These are phyloP conservation scores for Beauveria scarabaeidicola DNA, from an alignment of 2,329 filamentous ascomycete genomes.

Conservation along the genomic window DNA sequence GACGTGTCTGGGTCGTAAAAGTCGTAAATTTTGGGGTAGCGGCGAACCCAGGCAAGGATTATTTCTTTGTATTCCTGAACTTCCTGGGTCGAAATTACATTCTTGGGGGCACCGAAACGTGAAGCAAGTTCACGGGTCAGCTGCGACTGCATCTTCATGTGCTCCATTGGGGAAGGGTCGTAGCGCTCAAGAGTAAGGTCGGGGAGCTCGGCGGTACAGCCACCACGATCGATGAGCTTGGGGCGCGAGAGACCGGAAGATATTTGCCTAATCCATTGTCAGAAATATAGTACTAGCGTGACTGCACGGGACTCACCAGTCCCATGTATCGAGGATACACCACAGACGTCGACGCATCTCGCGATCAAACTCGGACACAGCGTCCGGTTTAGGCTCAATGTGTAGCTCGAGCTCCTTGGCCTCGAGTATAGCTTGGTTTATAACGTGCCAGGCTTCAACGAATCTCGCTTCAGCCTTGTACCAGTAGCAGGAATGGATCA, in stretches of 20 bases:
- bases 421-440: slow-evolving; percentile 24
- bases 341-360: slow-evolving; percentile 25
- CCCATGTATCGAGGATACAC: slow-evolving; percentile 26
- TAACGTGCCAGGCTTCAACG: slow-evolving; percentile 23
- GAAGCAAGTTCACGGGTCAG: slow-evolving; percentile 18
- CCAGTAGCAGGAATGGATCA: slow-evolving; percentile 25
- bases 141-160: slow-evolving; percentile 24
- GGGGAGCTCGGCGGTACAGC: slow-evolving; percentile 25
- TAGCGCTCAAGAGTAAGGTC: slow-evolving; percentile 25
- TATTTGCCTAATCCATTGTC: slow-evolving; percentile 20
- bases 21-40: slow-evolving; percentile 33
- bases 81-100: slow-evolving; percentile 20
- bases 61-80: slow-evolving; percentile 19
- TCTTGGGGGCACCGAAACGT: slow-evolving; percentile 20
- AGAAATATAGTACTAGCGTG: background rate
- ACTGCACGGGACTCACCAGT: slow-evolving; percentile 22
- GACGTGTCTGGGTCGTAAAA: slow-evolving; percentile 31
- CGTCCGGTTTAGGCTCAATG: slow-evolving; percentile 14
- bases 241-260: slow-evolving; percentile 26
- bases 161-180: slow-evolving; percentile 23
- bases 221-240: slow-evolving; percentile 26
- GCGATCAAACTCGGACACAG: slow-evolving; percentile 21
- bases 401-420: slow-evolving; percentile 23
- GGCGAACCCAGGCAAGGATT: slow-evolving; percentile 32
- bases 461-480: slow-evolving; percentile 26